Evolutionary conservation across 371 early-diverging fungal genomes (phyloP), one percentile per base, ranked within the genome.

Genomic region (Circinella umbellata): DNA sequence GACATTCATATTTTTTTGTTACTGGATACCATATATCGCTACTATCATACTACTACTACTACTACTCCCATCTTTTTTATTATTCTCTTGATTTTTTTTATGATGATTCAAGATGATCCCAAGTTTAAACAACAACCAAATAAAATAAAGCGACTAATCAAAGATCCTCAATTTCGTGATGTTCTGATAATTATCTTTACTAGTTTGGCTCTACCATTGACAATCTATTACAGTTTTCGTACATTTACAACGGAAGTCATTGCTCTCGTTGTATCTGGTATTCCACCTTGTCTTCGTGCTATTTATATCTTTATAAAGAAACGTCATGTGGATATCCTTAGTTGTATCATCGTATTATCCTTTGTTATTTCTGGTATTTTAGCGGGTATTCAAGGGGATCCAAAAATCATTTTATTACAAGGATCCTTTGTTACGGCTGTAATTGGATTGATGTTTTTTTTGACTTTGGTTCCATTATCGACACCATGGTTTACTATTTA

Each of bases 241-340:
- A 69, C 53, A 6, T 77, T 75, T 57, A 69, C 78, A 3, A 67
- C 73, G 4, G 17, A 71, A 9, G 10, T 86, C 18, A 66, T 78
- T 39, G 84, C 86, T 0, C 63, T 86, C 48, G 42, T 86, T n/a
- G 48, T 84, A n/a, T 86, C 86, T 27, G 78, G 86, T 64, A 75
- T 83, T 34, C 86, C 86, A 20, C 84, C 86, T 13, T 59, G 81
- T 27, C 47, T 86, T 15, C 67, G 57, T 51, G 76, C 75, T 17
- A 61, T 81, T 20, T 66, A 70, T 55, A 72, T 57, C 3, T 73
- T 80, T 37, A 49, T 75, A 51, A 60, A 70, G 37, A 35, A 61
- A 15, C 68, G 76, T 48, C 67, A 59, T 36, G 42, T 86, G n/a
- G 83, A 86, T 73, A 67, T 80, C 27, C 57, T 86, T 14, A 82